Conservation (phyloP, 2,329 filamentous ascomycete species). For the Phoma sp. region DNA sequence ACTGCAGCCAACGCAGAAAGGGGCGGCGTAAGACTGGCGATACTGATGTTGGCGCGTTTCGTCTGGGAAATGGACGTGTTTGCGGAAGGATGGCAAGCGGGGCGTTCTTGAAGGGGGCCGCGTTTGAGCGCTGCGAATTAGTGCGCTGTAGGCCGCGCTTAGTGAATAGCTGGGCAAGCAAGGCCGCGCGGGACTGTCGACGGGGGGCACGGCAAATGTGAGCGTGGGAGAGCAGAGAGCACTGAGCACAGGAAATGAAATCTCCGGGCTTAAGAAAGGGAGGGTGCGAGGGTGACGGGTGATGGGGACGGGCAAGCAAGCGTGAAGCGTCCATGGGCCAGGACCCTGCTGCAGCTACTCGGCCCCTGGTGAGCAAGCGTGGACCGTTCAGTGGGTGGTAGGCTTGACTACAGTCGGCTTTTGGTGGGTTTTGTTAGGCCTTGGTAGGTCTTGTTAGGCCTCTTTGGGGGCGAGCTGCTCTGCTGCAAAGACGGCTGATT, state of each 20-base stretch:
- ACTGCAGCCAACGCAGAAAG: constrained; percentile 19
- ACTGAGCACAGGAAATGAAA: constrained; percentile 6
- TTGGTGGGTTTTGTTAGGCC: background rate
- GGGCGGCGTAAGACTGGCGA: constrained; percentile 41
- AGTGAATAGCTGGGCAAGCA: constrained; percentile 17
- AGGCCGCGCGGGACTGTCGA: constrained; percentile 4
- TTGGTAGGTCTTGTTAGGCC: background rate
- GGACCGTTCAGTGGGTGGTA: constrained; percentile 6
- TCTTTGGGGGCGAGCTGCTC: background rate
- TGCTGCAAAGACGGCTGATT: constrained; percentile 10
- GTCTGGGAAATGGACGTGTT: constrained; percentile 26
- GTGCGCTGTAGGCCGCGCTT: constrained; percentile 22
- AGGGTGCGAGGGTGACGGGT: constrained; percentile 12
- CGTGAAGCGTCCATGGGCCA: constrained; percentile 16
- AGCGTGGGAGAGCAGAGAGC: constrained; percentile 4
- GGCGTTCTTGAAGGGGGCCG: constrained; percentile 24
- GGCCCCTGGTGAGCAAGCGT: constrained; percentile 10
- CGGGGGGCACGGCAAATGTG: background rate
- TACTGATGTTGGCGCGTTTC: constrained; percentile 38
- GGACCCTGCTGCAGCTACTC: constrained; percentile 9
- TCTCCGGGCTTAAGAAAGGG: constrained; percentile 15
- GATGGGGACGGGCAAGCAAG: constrained; percentile 8
- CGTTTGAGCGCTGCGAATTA: constrained; percentile 21
- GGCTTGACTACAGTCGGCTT: no score
- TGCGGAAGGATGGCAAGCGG: constrained; percentile 24